These are phyloP conservation scores for Trichosporon coremiiforme DNA, from an alignment of 1,284 basidiomycete species.

Conservation along the genomic window DNA sequence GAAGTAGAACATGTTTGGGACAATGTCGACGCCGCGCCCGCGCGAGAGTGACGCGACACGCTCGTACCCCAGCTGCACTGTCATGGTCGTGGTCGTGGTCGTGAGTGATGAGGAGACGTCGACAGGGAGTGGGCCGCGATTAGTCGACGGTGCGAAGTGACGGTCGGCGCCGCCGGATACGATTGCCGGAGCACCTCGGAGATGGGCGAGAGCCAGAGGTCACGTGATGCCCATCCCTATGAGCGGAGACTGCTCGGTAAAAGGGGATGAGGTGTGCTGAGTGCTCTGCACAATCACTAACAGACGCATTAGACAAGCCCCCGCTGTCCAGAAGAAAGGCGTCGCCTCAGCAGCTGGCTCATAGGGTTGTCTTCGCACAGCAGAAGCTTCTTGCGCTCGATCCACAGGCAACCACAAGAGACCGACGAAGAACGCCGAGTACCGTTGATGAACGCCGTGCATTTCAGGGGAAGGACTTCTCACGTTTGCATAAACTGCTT, in stretches of 20 bases:
- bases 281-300: no score
- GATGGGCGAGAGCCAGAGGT: background rate
- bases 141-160: background rate
- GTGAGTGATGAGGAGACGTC: background rate
- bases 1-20: constrained; percentile 20
- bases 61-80: constrained; percentile 14
- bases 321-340: no score
- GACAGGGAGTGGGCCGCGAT: background rate
- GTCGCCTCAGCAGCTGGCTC: no score
- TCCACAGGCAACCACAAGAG: background rate
- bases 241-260: background rate
- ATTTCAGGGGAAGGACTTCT: background rate
- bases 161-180: constrained; percentile 1
- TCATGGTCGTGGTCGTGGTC: constrained; percentile 9
- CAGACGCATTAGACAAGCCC: no score
- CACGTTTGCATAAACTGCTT: background rate
- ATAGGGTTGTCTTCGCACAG: no score
- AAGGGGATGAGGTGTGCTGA: no score
- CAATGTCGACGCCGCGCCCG: background rate
- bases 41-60: background rate
- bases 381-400: no score
- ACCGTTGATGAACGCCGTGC: background rate
- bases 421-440: background rate
- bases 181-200: background rate
- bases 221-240: background rate